Percentiles rank a stretch among this genome's conserved stretches.
phyloP scores from a whole-genome alignment of 2,329 filamentous ascomycete species.

The Hortaea werneckii region DNA sequence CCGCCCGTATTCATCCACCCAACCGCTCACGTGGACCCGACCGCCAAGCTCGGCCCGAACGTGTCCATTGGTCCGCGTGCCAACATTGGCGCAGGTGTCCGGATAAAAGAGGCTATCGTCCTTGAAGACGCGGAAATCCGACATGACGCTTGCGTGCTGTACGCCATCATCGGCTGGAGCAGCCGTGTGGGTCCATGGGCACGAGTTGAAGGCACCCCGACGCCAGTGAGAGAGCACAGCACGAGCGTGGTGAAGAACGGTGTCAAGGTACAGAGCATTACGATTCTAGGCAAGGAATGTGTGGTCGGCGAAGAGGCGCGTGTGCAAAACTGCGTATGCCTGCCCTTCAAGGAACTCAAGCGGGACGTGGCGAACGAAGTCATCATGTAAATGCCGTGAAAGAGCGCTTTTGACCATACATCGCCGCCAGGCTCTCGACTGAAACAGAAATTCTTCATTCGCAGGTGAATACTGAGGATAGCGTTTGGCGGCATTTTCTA shows the following conservation, averaged over 20 bases:
- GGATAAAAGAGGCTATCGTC: conserved; percentile 92
- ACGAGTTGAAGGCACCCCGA: conserved; percentile 89
- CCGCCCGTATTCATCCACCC: conserved; percentile 94
- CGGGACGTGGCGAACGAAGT: conserved; percentile 79
- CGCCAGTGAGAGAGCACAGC: conserved; percentile 73
- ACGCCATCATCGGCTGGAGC: conserved; percentile 95
- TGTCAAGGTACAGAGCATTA: conserved; percentile 96
- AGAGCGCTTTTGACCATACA: background rate
- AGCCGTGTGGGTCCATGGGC: conserved; percentile 97
- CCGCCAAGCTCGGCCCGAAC: conserved; percentile 92
- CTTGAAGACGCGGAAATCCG: conserved; percentile 92
- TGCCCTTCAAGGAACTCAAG: conserved; percentile 98
- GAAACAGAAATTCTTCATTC: too few species aligned
- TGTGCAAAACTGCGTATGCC: conserved; percentile 94
- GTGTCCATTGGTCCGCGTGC: conserved; percentile 91
- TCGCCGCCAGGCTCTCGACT: too few species aligned
- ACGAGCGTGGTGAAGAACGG: conserved; percentile 97
- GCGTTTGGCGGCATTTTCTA: too few species aligned
- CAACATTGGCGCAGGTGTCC: conserved; percentile 71
- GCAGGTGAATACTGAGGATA: too few species aligned
- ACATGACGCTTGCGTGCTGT: conserved; percentile 90
- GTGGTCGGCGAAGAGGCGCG: conserved; percentile 85
- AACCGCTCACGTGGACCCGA: conserved; percentile 78
- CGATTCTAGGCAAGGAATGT: conserved; percentile 94
- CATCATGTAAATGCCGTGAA: conserved; percentile 60